Evolutionary conservation across 1,139 yeast species (phyloP).

Genomic region (Scheffersomyces insectosa): DNA sequence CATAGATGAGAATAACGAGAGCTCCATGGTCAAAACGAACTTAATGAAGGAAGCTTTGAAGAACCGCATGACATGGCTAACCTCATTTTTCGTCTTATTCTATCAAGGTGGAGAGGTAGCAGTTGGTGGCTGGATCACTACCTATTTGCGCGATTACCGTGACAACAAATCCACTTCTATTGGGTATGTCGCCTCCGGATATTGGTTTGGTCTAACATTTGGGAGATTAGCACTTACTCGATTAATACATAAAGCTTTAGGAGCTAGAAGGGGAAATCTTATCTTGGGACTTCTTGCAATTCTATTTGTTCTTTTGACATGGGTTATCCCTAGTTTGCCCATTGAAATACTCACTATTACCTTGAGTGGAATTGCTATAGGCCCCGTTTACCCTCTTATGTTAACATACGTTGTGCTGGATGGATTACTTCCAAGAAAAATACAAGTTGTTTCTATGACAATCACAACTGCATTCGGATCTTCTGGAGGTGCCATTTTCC

Average conservation of each 20-base stretch:
- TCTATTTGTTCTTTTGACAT: conserved; percentile 39
- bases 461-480: conserved; percentile 61
- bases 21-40: conserved; percentile 2
- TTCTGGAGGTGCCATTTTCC: conserved; percentile 61
- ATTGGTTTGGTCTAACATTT: conserved; percentile 68
- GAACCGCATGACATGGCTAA: conserved; percentile 52
- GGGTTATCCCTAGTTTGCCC: conserved; percentile 40
- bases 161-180: conserved; percentile 43
- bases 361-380: conserved; percentile 49
- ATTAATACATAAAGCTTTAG: conserved; percentile 40
- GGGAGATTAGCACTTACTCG: conserved; percentile 56
- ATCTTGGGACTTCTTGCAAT: conserved; percentile 35
- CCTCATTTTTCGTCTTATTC: conserved; percentile 54
- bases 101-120: conserved; percentile 74
- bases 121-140: conserved; percentile 71
- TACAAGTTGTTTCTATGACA: conserved; percentile 54
- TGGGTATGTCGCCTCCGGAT: conserved; percentile 71
- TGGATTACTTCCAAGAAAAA: conserved; percentile 51
- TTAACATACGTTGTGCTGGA: conserved; percentile 43
- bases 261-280: conserved; percentile 51
- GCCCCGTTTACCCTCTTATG: conserved; percentile 59
- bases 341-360: conserved; percentile 37
- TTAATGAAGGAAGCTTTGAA: conserved; percentile 31
- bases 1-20: conserved; percentile 2
- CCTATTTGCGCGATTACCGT: conserved; percentile 59